Conservation (phyloP, 768 basidiomycete species). For the Cystobasidiopsis lactophilus region DNA sequence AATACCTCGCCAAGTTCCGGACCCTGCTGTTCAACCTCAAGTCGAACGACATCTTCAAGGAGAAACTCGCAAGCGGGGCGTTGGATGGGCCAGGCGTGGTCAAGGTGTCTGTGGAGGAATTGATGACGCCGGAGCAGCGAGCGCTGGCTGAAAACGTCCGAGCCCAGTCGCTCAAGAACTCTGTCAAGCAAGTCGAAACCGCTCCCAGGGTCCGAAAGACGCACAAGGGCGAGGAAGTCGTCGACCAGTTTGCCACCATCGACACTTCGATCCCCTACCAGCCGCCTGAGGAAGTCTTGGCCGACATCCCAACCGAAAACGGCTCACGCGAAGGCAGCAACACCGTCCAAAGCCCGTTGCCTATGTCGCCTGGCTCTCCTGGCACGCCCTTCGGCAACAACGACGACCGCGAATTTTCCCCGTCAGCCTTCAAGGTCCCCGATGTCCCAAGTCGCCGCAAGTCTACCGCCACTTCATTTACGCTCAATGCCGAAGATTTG, state of each 20-base stretch:
- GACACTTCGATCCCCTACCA: not conserved
- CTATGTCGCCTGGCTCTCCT: too few species aligned
- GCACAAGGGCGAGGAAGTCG: constrained; percentile 77
- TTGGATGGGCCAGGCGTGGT: constrained; percentile 53
- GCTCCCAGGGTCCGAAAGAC: constrained; percentile 52
- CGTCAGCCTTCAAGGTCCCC: too few species aligned
- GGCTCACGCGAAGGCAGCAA: too few species aligned
- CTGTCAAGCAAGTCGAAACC: constrained; percentile 40
- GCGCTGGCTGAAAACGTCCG: constrained; percentile 61
- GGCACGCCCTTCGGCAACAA: too few species aligned
- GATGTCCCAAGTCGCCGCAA: too few species aligned
- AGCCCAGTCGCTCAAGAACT: constrained; percentile 60
- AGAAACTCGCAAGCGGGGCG: constrained; percentile 44
- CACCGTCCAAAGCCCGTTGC: too few species aligned
- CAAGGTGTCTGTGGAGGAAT: constrained; percentile 65
- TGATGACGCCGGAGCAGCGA: constrained; percentile 68
- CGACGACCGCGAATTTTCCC: too few species aligned
- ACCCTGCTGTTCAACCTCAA: constrained; percentile 72
- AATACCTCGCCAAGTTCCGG: constrained; percentile 50
- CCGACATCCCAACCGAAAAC: not conserved
- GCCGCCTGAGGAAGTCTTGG: not conserved
- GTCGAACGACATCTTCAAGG: constrained; percentile 57
- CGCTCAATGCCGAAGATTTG: too few species aligned
- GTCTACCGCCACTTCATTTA: too few species aligned
- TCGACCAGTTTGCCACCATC: constrained; percentile 38